These are phyloP conservation scores for Setaria italica DNA, from an alignment of 202 grass and related monocot species.

Conservation along the genomic window DNA sequence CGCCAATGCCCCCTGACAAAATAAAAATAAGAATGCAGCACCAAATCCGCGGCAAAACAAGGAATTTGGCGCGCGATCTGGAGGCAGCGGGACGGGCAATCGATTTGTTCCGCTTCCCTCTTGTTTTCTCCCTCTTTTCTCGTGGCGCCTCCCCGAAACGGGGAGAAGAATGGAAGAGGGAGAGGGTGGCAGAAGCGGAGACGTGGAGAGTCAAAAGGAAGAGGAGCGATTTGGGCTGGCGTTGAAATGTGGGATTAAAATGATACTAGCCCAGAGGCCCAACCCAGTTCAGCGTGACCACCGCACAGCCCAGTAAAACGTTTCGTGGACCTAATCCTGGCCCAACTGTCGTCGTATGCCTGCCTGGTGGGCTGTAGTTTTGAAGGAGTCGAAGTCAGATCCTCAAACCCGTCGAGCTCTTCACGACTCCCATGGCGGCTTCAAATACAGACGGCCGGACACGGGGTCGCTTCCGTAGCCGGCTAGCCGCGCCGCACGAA, in stretches of 20 bases:
- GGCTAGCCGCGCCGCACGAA: too few species aligned
- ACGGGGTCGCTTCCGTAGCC: too few species aligned
- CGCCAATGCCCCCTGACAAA: background rate
- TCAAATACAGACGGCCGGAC: too few species aligned
- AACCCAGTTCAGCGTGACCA: too few species aligned
- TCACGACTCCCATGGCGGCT: too few species aligned
- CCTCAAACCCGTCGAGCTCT: too few species aligned
- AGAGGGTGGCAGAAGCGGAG: background rate
- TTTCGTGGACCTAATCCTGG: too few species aligned
- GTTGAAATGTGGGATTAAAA: too few species aligned
- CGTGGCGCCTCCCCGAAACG: slow-evolving; percentile 21
- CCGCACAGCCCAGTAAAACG: too few species aligned
- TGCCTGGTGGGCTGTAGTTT: slow-evolving; percentile 5
- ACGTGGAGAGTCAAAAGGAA: slow-evolving; percentile 25
- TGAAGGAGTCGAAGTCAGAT: too few species aligned
- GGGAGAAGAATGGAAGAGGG: slow-evolving; percentile 7
- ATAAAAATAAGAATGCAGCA: background rate
- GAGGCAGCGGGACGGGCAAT: background rate
- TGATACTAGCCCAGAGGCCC: too few species aligned
- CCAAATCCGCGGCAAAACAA: slow-evolving; percentile 38
- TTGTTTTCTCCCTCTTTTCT: background rate
- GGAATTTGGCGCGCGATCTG: slow-evolving; percentile 39
- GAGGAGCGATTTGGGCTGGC: background rate
- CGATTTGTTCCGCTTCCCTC: background rate
- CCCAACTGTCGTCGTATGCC: too few species aligned